These are phyloP conservation scores for Teratosphaeria destructans DNA, from an alignment of 2,329 filamentous ascomycete species.

Conservation along the genomic window DNA sequence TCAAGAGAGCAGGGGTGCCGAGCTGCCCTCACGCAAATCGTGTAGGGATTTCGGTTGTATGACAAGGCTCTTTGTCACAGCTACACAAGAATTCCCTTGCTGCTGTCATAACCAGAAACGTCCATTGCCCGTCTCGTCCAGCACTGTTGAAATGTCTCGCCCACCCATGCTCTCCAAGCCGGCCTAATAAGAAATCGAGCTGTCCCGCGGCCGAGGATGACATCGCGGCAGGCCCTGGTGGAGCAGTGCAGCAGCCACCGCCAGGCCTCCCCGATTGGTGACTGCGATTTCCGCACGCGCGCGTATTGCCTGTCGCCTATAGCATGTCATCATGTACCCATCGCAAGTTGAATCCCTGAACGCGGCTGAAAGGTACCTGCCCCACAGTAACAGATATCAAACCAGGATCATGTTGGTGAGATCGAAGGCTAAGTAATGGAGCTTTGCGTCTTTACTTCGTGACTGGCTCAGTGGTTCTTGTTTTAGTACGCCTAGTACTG, in stretches of 20 bases:
- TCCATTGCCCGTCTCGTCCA: background rate
- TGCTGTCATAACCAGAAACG: constrained; percentile 2
- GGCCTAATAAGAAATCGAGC: background rate
- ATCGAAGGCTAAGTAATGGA: background rate
- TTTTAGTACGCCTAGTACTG: background rate
- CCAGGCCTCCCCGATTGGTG: background rate
- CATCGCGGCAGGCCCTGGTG: background rate
- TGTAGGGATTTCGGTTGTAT: background rate
- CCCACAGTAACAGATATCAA: background rate
- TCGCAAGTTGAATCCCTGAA: background rate
- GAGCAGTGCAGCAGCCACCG: background rate
- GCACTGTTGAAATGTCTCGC: background rate
- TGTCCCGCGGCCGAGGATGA: background rate
- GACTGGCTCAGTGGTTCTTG: background rate
- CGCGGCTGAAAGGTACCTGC: background rate
- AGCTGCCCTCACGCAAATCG: background rate
- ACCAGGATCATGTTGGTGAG: background rate
- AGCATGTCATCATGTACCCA: background rate
- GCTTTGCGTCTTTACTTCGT: background rate
- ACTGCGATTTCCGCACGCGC: background rate
- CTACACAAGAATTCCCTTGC: constrained; percentile 6
- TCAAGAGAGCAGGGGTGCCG: background rate
- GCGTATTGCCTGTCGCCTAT: background rate
- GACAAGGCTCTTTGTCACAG: background rate
- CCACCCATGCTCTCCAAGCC: background rate